These are phyloP conservation scores for Hypoxylon lienhwacheense DNA, from an alignment of 495 filamentous ascomycete genomes.

Conservation along the genomic window DNA sequence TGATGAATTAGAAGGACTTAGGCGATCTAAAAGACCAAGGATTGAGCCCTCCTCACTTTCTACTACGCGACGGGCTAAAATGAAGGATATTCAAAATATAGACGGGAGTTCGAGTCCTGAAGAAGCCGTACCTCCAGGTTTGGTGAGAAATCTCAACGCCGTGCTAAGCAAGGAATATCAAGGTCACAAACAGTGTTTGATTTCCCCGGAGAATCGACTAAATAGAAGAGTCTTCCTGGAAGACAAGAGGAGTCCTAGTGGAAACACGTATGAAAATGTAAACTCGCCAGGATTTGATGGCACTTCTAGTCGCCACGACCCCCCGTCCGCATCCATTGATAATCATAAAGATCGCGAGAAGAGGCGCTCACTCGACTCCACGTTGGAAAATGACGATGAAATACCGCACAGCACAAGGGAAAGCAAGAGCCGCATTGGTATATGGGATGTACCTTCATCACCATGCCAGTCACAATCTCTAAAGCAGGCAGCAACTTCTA, in stretches of 20 bases:
- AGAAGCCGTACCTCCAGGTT: conserved; percentile 18
- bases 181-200: background rate
- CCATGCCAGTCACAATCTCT: background rate
- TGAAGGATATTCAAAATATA: background rate
- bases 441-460: conserved; percentile 20
- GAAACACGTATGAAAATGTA: background rate
- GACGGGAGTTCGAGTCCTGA: conserved; percentile 9
- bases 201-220: background rate
- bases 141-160: conserved; percentile 29
- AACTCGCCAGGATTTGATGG: background rate
- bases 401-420: background rate
- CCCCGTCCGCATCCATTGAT: background rate
- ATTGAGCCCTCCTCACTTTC: conserved; percentile 2
- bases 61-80: background rate
- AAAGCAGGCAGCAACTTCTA: background rate
- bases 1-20: conserved; percentile 1
- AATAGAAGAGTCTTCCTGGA: background rate
- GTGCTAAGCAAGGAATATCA: conserved; percentile 6
- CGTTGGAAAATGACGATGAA: background rate
- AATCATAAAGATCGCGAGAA: background rate
- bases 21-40: conserved; percentile 25
- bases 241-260: background rate
- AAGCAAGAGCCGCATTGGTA: background rate
- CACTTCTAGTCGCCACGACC: background rate
- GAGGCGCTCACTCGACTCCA: background rate